These are phyloP conservation scores for Xylaria sp. DNA, from an alignment of 2,329 filamentous ascomycete species.

Conservation along the genomic window DNA sequence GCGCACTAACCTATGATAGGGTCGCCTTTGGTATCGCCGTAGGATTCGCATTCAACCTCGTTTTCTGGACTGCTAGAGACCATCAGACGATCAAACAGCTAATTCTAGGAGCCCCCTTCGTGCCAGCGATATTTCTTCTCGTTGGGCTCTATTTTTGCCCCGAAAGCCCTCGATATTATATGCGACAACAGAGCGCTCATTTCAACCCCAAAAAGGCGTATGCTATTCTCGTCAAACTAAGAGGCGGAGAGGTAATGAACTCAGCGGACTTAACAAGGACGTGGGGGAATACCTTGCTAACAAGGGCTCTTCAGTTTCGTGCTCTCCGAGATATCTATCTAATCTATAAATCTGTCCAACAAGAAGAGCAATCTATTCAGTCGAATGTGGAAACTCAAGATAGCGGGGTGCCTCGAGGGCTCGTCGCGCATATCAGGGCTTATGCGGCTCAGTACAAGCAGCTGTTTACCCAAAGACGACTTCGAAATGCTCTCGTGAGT, in stretches of 20 bases:
- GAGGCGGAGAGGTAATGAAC: slow-evolving; percentile 51
- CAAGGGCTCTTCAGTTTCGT: slow-evolving; percentile 49
- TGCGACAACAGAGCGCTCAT: slow-evolving; percentile 51
- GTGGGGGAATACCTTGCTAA: neutral
- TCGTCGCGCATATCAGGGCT: slow-evolving; percentile 32
- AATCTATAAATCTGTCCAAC: slow-evolving; percentile 50
- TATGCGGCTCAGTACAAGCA: slow-evolving; percentile 43
- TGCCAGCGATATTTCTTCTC: slow-evolving; percentile 52
- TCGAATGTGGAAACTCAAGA: slow-evolving; percentile 22
- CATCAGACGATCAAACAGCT: slow-evolving; percentile 43
- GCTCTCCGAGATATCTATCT: slow-evolving; percentile 56
- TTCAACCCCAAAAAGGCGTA: slow-evolving; percentile 52
- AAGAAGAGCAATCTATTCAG: slow-evolving; percentile 39
- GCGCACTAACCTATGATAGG: slow-evolving; percentile 30
- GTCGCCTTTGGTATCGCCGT: slow-evolving; percentile 45
- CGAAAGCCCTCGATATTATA: slow-evolving; percentile 55
- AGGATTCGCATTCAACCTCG: slow-evolving; percentile 49
- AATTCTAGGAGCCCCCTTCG: slow-evolving; percentile 52
- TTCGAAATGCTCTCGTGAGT: slow-evolving; percentile 50
- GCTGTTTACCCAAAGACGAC: slow-evolving; percentile 42
- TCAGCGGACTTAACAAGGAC: neutral
- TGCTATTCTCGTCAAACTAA: slow-evolving; percentile 49
- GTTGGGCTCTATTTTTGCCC: slow-evolving; percentile 53
- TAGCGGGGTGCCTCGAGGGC: slow-evolving; percentile 31
- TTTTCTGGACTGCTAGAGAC: slow-evolving; percentile 48